A percentile compares a stretch with the other conserved stretches of the same genome.
These are phyloP conservation scores for Ustilago bromivora DNA, from an alignment of 1,284 basidiomycete genomes.

Conservation along the genomic window DNA sequence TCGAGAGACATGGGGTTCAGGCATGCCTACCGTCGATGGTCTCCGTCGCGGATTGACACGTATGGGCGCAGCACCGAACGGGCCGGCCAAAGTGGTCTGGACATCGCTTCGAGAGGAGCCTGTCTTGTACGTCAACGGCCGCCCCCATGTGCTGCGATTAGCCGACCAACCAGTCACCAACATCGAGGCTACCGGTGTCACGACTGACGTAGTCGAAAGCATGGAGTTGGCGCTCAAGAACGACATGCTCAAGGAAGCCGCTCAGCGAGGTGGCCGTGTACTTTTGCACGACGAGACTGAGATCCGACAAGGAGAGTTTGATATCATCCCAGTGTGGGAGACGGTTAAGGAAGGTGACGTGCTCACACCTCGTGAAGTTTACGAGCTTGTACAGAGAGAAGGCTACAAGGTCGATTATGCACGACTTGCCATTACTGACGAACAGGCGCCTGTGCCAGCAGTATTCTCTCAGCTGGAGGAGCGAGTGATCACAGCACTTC, in stretches of 20 bases:
- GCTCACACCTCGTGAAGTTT: constrained; percentile 85
- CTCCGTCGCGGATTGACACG: constrained; percentile 60
- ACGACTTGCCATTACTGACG: constrained; percentile 68
- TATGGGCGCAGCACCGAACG: constrained; percentile 63
- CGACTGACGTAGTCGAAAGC: constrained; percentile 88
- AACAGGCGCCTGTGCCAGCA: constrained; percentile 68
- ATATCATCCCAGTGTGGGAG: constrained; percentile 78
- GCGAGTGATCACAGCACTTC: constrained; percentile 61
- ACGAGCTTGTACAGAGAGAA: constrained; percentile 64
- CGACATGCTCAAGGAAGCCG: constrained; percentile 86
- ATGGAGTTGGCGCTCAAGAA: constrained; percentile 92
- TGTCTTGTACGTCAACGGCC: constrained; percentile 74
- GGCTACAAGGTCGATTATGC: constrained; percentile 68
- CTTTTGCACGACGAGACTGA: constrained; percentile 93
- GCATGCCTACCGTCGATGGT: constrained; percentile 69
- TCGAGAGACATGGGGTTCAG: constrained; percentile 65
- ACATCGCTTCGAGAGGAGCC: constrained; percentile 68
- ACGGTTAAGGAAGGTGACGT: constrained; percentile 85
- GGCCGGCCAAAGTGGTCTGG: constrained; percentile 60
- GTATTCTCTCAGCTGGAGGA: constrained; percentile 67
- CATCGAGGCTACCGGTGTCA: constrained; percentile 83
- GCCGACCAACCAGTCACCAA: constrained; percentile 74
- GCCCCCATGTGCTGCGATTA: constrained; percentile 85
- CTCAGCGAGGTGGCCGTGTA: constrained; percentile 81
- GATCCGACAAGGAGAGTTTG: constrained; percentile 88